Conservation (phyloP, 352 stramenopile species). For the Phytopythium chamaehyphon region DNA sequence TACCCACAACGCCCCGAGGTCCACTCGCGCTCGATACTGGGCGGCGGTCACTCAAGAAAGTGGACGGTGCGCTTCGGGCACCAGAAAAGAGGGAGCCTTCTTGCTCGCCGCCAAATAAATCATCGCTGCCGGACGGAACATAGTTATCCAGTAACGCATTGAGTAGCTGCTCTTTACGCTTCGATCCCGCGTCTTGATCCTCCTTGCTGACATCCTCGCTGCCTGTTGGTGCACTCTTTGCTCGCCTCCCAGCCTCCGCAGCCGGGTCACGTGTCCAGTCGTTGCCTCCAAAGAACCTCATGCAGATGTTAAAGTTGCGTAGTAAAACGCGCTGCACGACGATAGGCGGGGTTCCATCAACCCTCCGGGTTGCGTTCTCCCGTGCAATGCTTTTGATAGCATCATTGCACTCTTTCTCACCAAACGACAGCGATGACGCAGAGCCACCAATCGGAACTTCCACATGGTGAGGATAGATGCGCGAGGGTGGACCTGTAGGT, state of each 20-base stretch:
- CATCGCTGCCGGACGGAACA: constrained; percentile 49
- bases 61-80: constrained; percentile 28
- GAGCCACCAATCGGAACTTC: constrained; percentile 83
- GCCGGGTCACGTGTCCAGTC: constrained; percentile 64
- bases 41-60: constrained; percentile 7
- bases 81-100: constrained; percentile 36
- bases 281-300: constrained; percentile 84
- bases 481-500: constrained; percentile 50
- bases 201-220: neutral
- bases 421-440: constrained; percentile 81
- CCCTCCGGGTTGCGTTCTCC: constrained; percentile 50
- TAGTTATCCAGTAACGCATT: constrained; percentile 83
- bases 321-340: constrained; percentile 79
- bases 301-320: constrained; percentile 85
- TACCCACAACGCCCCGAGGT: neutral
- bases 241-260: neutral
- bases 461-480: constrained; percentile 84
- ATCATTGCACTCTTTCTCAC: constrained; percentile 75
- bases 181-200: constrained; percentile 1
- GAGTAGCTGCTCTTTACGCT: constrained; percentile 70
- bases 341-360: constrained; percentile 41
- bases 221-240: neutral
- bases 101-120: constrained; percentile 45
- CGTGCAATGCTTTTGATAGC: constrained; percentile 67
- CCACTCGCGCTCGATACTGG: constrained; percentile 7